phyloP scores from a whole-genome alignment of 1,139 yeast species.

The Pichia sp. region DNA sequence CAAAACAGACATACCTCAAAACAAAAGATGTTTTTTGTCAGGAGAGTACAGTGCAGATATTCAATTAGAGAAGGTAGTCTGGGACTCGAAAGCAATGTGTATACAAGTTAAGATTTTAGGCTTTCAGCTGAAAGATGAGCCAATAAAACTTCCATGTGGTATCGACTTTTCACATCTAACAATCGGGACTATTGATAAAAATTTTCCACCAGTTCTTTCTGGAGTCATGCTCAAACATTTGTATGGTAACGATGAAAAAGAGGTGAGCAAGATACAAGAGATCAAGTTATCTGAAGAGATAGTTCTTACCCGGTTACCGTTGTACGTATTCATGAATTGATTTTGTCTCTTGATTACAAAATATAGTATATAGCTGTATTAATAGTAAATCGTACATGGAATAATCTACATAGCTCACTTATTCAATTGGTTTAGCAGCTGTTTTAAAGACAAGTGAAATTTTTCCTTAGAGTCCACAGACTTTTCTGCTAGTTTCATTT shows the following conservation, averaged over 20 bases:
- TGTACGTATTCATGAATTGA: constrained; percentile 21
- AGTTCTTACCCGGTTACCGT: constrained; percentile 17
- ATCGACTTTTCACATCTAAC: constrained; percentile 70
- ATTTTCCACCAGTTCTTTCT: constrained; percentile 29
- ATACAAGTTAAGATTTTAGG: constrained; percentile 44
- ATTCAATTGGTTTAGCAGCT: constrained; percentile 6
- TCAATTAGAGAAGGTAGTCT: constrained; percentile 42
- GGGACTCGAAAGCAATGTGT: constrained; percentile 54
- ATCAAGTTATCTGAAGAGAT: constrained; percentile 17
- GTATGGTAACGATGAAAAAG: constrained; percentile 16
- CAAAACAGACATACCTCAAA: constrained; percentile 17
- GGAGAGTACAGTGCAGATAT: constrained; percentile 33
- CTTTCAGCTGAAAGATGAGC: constrained; percentile 25
- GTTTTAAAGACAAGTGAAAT: constrained; percentile 6
- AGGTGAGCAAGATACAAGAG: constrained; percentile 11
- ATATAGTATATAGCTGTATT: neutral
- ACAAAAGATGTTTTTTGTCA: constrained; percentile 26
- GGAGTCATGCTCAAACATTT: constrained; percentile 39
- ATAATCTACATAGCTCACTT: neutral
- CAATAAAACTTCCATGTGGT: constrained; percentile 30
- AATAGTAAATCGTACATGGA: neutral
- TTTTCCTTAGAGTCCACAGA: neutral
- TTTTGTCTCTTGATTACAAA: neutral
- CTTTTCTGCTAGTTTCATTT: neutral
- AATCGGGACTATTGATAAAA: constrained; percentile 47